These are phyloP conservation scores for Camelina laxa DNA, from an alignment of 345 rosid species.

Conservation along the genomic window DNA sequence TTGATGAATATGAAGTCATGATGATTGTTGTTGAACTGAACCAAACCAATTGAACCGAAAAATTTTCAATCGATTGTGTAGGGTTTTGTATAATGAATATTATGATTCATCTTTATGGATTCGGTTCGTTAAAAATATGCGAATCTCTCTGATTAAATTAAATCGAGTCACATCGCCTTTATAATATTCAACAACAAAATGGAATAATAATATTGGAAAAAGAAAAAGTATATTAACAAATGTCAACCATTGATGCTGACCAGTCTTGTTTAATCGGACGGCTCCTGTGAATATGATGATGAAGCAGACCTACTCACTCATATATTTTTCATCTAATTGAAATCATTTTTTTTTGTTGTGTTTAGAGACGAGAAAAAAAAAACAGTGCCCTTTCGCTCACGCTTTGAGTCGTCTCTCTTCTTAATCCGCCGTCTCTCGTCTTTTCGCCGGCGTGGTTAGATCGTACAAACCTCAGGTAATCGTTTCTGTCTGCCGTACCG, in stretches of 20 bases:
- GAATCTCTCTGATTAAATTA: not conserved
- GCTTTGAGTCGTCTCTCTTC: slow-evolving; percentile 39
- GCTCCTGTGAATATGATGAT: not conserved
- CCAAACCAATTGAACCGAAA: too few species aligned
- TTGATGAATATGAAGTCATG: too few species aligned
- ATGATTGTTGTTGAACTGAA: too few species aligned
- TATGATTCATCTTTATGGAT: not conserved
- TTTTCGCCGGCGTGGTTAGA: slow-evolving; percentile 36
- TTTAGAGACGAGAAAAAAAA: not conserved
- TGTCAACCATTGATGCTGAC: slow-evolving; percentile 37
- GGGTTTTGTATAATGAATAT: too few species aligned
- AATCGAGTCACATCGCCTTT: not conserved
- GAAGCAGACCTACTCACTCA: slow-evolving; percentile 29
- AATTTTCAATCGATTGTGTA: too few species aligned
- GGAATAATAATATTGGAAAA: slow-evolving; percentile 21
- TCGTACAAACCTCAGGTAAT: slow-evolving; percentile 27
- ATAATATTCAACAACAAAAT: not conserved
- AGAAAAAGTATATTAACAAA: not conserved
- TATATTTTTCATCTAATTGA: slow-evolving; percentile 12
- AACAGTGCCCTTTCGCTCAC: slow-evolving; percentile 40
- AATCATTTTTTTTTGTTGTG: slow-evolving; percentile 5
- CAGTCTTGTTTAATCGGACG: slow-evolving; percentile 22
- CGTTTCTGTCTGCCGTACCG: slow-evolving; percentile 1
- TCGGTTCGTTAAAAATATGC: not conserved
- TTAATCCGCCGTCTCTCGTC: slow-evolving; percentile 37